Evolutionary conservation across 1,284 basidiomycete genomes (phyloP).

Genomic region (Ceratobasidium sp.): DNA sequence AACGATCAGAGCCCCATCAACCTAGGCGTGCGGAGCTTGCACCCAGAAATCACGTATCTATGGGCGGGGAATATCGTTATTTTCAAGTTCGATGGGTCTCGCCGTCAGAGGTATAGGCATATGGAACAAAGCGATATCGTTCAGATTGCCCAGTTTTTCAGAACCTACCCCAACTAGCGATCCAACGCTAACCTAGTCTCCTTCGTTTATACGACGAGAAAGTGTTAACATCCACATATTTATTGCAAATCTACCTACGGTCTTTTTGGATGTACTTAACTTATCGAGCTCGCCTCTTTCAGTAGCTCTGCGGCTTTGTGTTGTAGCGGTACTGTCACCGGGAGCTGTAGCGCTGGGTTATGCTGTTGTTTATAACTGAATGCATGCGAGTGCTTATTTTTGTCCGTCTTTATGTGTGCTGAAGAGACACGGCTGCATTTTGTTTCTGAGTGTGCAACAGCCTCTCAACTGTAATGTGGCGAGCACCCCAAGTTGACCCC

Average conservation of each 20-base stretch:
- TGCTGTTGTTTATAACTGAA: not conserved
- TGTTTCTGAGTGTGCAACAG: not conserved
- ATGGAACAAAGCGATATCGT: conserved; percentile 31
- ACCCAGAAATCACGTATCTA: conserved; percentile 29
- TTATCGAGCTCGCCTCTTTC: not conserved
- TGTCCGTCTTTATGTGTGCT: not conserved
- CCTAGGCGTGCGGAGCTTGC: conserved; percentile 5
- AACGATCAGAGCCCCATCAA: conserved; percentile 45
- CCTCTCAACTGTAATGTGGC: too few relatives aligned
- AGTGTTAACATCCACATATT: too few relatives aligned
- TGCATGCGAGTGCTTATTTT: not conserved
- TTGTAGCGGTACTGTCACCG: not conserved
- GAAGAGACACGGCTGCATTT: not conserved
- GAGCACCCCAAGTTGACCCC: too few relatives aligned
- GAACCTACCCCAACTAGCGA: conserved; percentile 23
- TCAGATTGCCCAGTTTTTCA: conserved; percentile 36
- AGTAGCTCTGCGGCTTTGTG: not conserved
- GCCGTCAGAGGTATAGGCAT: conserved; percentile 32
- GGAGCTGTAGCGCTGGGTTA: not conserved
- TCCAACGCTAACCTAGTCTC: not conserved
- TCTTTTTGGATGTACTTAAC: not conserved
- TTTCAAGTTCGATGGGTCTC: conserved; percentile 83
- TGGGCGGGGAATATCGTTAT: conserved; percentile 60
- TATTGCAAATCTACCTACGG: not conserved
- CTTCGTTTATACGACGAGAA: not conserved